Conservation (phyloP, 768 basidiomycete genomes). For the Mycena leptocephala region DNA sequence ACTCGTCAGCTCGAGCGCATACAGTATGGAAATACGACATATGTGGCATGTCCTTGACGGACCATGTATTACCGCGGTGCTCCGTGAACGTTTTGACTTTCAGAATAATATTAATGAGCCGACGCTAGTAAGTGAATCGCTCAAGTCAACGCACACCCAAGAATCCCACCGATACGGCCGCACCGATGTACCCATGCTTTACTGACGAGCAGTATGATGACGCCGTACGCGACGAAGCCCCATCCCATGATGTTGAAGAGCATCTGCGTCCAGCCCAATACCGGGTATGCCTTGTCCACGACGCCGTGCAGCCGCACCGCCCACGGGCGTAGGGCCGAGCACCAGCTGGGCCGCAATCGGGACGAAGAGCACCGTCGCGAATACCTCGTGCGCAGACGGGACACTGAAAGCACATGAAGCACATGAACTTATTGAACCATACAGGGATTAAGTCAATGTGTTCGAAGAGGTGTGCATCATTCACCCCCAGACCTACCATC, state of each 20-base stretch:
- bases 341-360: constrained; percentile 78
- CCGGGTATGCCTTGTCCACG: constrained; percentile 88
- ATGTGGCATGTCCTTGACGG: constrained; percentile 95
- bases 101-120: constrained; percentile 33
- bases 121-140: not conserved
- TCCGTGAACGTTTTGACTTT: constrained; percentile 97
- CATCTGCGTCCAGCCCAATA: constrained; percentile 93
- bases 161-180: constrained; percentile 87
- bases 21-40: constrained; percentile 70
- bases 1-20: not conserved
- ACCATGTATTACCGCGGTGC: constrained; percentile 87
- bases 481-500: too few relatives aligned
- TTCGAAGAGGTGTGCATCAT: too few relatives aligned
- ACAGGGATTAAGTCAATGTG: too few relatives aligned
- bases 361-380: constrained; percentile 76
- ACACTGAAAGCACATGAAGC: too few relatives aligned
- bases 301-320: constrained; percentile 81
- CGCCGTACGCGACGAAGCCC: constrained; percentile 91
- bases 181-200: constrained; percentile 83
- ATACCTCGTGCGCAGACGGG: constrained; percentile 80
- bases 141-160: constrained; percentile 63
- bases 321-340: constrained; percentile 83
- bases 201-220: constrained; percentile 82
- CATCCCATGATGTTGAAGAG: constrained; percentile 94
- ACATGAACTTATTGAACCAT: too few relatives aligned